Evolutionary conservation across 31 red algal species (phyloP).

Genomic region (Odonthalia washingtoniensis): DNA sequence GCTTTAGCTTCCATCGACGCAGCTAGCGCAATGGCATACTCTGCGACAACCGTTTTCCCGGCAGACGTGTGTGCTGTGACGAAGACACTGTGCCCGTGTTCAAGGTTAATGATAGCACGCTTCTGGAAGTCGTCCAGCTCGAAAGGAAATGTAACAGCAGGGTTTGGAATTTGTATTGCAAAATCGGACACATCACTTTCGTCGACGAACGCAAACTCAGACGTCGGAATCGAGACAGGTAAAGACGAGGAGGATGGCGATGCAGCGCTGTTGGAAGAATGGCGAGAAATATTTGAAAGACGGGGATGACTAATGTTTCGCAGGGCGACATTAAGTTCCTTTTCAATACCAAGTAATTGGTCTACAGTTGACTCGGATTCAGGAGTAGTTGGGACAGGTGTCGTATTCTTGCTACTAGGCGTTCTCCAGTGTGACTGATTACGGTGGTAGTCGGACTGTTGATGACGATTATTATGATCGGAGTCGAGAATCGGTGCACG

Average conservation of each 20-base stretch:
- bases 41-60: constrained; percentile 97
- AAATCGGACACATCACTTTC: constrained; percentile 51
- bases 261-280: too few species aligned
- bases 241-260: too few species aligned
- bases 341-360: not conserved
- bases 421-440: too few species aligned
- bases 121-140: constrained; percentile 93
- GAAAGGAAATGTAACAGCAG: constrained; percentile 88
- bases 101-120: constrained; percentile 81
- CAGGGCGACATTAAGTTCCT: not conserved
- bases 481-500: too few species aligned
- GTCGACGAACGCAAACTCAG: not conserved
- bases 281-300: too few species aligned
- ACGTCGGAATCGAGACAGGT: too few species aligned
- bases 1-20: not conserved
- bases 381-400: too few species aligned
- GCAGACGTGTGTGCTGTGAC: constrained; percentile 97
- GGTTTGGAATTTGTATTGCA: constrained; percentile 67
- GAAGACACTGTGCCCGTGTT: constrained; percentile 85
- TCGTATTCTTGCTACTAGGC: too few species aligned
- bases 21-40: constrained; percentile 89
- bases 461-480: too few species aligned
- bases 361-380: too few species aligned
- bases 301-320: too few species aligned
- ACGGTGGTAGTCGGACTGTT: too few species aligned